These are phyloP conservation scores for Alternaria sp. DNA, from an alignment of 2,329 filamentous ascomycete genomes.

Conservation along the genomic window DNA sequence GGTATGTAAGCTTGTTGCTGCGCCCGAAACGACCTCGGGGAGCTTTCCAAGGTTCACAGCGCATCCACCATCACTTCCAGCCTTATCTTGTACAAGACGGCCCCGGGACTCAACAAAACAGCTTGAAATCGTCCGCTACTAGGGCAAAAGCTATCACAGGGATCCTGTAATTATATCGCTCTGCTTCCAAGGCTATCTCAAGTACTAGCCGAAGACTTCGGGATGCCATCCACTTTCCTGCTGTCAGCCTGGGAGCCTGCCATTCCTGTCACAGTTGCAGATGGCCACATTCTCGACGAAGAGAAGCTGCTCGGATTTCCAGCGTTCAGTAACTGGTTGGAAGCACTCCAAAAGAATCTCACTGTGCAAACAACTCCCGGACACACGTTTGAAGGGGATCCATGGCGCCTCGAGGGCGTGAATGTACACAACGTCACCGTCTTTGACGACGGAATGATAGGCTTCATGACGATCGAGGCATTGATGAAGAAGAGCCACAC, in stretches of 20 bases:
- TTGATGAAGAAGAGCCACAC: neutral
- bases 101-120: no score
- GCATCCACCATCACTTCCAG: no score
- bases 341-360: neutral
- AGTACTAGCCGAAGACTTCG: no score
- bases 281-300: neutral
- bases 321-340: neutral
- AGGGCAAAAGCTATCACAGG: no score
- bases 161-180: no score
- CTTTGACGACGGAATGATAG: slow-evolving; percentile 49
- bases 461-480: neutral
- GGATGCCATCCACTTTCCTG: neutral
- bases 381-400: neutral
- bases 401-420: neutral
- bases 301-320: neutral
- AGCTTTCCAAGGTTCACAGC: no score
- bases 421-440: neutral
- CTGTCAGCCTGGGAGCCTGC: neutral
- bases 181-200: no score
- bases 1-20: no score
- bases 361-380: neutral
- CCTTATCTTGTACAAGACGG: no score
- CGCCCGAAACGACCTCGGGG: no score
- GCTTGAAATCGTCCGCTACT: no score
- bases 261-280: neutral